Conservation (phyloP, 352 stramenopile genomes). For the Phytopythium cucurbitacearum region DNA sequence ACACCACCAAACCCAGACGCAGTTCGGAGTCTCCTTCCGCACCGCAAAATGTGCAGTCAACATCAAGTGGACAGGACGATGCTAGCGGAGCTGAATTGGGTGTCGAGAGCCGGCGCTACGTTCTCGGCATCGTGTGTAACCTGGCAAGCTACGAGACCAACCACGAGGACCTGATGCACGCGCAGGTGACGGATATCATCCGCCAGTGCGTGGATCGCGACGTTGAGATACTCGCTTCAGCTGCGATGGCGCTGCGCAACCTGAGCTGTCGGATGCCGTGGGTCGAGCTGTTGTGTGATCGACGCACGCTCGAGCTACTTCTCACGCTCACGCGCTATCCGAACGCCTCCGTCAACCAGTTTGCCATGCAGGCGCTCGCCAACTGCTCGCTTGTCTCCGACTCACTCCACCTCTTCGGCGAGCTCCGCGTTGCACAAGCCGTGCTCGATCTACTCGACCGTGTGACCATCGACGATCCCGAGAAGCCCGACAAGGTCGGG, state of each 20-base stretch:
- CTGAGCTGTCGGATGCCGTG: conserved; percentile 65
- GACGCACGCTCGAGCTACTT: conserved; percentile 58
- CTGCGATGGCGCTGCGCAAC: conserved; percentile 70
- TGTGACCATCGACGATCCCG: conserved; percentile 4
- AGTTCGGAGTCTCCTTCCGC: too few species aligned
- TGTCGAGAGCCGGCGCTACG: conserved; percentile 42
- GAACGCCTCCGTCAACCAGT: conserved; percentile 52
- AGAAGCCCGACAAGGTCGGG: neutral
- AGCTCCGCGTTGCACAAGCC: conserved; percentile 50
- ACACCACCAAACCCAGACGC: too few species aligned
- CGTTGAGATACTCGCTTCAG: conserved; percentile 59
- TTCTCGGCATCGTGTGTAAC: conserved; percentile 74
- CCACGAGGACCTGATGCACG: conserved; percentile 77
- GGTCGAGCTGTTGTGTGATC: conserved; percentile 79
- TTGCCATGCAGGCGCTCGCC: conserved; percentile 56
- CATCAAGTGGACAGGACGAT: too few species aligned
- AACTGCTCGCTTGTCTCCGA: conserved; percentile 79
- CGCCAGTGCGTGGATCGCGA: conserved; percentile 67
- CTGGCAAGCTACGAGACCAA: conserved; percentile 70
- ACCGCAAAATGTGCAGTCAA: too few species aligned
- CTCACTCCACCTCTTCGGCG: conserved; percentile 65
- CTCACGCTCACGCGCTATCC: conserved; percentile 43
- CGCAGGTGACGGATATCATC: conserved; percentile 64
- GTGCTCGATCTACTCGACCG: conserved; percentile 50
- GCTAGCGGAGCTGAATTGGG: conserved; percentile 11